Base-by-base conservation (phyloP, 352 stramenopile species). In the Phytophthora quininea region DNA sequence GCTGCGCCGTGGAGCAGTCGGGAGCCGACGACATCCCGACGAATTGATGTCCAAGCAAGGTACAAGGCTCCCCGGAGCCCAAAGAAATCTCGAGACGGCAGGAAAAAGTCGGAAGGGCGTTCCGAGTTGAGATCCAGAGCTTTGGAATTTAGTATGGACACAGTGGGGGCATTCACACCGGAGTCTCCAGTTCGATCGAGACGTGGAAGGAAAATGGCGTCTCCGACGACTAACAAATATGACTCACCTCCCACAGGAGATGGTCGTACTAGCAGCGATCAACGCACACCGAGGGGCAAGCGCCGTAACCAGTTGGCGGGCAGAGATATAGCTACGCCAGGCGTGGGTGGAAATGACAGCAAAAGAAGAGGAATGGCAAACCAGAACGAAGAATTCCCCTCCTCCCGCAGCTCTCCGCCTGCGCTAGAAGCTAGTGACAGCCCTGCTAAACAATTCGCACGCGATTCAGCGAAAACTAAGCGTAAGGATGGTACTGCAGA, bases 31-130 rank as follows among this genome's bases (percentile, higher is more conserved):
- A 74, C 38, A 11, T 73, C 64, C 2, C 67, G 56, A 54, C 54
- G 64, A 62, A 71, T 77, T 46, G 70, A 79, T 47, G 65, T 78
- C n/a, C 70, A 80, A 53, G 50, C 62, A 14, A 73, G 32, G 10
- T 62, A 33, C 0, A 82, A 71, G 42, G 68, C 56, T 9, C 49
- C 61, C 3, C 58, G 71, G 29, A 74, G 68, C 27, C 61, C 64
- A 6, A 68, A 71, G 49, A 66, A 64, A 30, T 19, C 65, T 69
- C 60, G 58, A 70, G 42, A 67, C 14, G 56, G 47, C 33, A 62
- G 47, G 30, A 68, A 48, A 24, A 67, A 69, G 29, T 19, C 56
- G 43, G 58, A 80, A 69, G 43, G 49, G 27, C 46, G 55, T 19
- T 66, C 64, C 4, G 58, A 67, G 57, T 37, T 73, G 38, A 47